phyloP scores from a whole-genome alignment of 208 protist genomes.

The Trypanosoma theileri region DNA sequence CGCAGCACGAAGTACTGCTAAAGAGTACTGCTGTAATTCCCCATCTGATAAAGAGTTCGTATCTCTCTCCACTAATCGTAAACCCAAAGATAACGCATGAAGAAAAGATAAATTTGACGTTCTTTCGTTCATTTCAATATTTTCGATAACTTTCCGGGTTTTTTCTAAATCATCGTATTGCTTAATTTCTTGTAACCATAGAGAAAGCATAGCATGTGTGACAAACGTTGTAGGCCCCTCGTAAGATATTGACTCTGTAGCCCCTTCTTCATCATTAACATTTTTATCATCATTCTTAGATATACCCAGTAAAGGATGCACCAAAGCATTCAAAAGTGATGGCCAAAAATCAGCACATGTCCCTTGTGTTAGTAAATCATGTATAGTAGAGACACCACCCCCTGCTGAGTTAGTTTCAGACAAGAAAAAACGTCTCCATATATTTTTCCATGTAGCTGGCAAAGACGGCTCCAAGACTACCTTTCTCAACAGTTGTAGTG shows the following conservation, averaged over 20 bases:
- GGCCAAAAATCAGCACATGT: slow-evolving; percentile 21
- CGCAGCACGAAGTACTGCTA: slow-evolving; percentile 2
- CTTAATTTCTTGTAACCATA: slow-evolving; percentile 19
- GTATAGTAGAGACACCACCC: not conserved
- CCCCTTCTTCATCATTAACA: not conserved
- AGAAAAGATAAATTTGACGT: not conserved
- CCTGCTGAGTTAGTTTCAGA: not conserved
- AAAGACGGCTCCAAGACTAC: slow-evolving; percentile 12
- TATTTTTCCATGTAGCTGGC: slow-evolving; percentile 7
- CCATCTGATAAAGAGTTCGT: not conserved
- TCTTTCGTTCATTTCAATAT: not conserved
- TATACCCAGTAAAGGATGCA: slow-evolving; percentile 19
- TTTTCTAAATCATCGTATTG: not conserved
- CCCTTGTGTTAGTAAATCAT: slow-evolving; percentile 6
- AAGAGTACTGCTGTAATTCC: not conserved
- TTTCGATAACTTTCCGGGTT: not conserved
- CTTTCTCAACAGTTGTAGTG: slow-evolving; percentile 12
- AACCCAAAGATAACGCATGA: slow-evolving; percentile 4
- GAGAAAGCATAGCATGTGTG: slow-evolving; percentile 10
- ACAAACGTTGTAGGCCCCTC: slow-evolving; percentile 16
- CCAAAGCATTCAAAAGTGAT: not conserved
- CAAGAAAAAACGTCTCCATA: slow-evolving; percentile 12
- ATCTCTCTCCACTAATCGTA: slow-evolving; percentile 19
- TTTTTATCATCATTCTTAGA: not conserved
- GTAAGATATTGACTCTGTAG: not conserved